Evolutionary conservation across 441 rosid species (phyloP), one percentile per base, ranked within the genome.

Genomic region (Gossypium aridum): DNA sequence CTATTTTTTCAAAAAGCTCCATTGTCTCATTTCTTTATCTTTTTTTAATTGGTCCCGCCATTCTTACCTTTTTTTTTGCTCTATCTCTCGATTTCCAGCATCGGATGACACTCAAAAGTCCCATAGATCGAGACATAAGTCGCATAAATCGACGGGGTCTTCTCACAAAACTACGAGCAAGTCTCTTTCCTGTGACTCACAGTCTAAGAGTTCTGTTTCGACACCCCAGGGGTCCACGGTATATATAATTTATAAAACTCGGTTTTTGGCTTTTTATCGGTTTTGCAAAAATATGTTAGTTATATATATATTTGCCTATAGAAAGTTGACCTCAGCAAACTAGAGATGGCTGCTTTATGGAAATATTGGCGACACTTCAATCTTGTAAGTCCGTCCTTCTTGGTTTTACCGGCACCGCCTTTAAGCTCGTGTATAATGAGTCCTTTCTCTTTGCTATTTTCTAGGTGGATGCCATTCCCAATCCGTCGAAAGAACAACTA

Each of bases 301-400:
- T 31, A 20, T 63, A 17, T 75, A 55, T 62, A 53, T 53, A 51
- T 78, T 22, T 73, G 34, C 54, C 6, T 55, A 59, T 83, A 93
- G 94, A 93, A 85, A 79, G 91, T 92, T 83, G 97, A 96, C 87
- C 93, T 96, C 31, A 88, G 97, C 87, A 96, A 92, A 79, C 78
- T 96, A 83, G 99, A 96, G 85, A 90, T 86, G 89, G 85, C 91
- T 83, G 96, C 99, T 7, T 79, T 96, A 65, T 87, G 87, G 91
- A 92, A 90, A 91, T 96, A 93, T 77, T 83, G 86, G 91, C 88
- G 87, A 77, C 97, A 95, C 78, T 95, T 88, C 82, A 96, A 96
- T 89, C 99, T 93, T 7, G 99, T 96, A 80, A 88, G 97, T 82
- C 13, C 12, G 60, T 61, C 39, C 2, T 31, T 0, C 37, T 31